Evolutionary conservation across 768 basidiomycete species (phyloP).

Genomic region (Lactarius sp.): DNA sequence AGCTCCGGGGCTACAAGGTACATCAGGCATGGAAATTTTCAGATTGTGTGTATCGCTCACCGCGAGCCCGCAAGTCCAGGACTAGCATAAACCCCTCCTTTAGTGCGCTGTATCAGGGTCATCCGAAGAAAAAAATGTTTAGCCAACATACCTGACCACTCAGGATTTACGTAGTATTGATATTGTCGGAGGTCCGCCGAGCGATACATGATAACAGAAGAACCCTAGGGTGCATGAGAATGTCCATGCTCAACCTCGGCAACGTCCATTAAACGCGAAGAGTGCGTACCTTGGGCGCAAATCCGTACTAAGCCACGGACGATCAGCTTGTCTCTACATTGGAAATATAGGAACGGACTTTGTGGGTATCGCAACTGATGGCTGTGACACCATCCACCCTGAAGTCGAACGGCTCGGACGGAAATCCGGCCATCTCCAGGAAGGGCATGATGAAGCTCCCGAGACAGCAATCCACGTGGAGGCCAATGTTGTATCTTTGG

Average conservation of each 20-base stretch:
- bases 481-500: conserved; percentile 63
- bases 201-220: conserved; percentile 94
- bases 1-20: conserved; percentile 68
- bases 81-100: conserved; percentile 86
- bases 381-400: conserved; percentile 85
- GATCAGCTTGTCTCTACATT: conserved; percentile 12
- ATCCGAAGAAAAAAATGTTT: conserved; percentile 6
- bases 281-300: conserved; percentile 73
- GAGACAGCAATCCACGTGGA: conserved; percentile 94
- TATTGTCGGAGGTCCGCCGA: conserved; percentile 65
- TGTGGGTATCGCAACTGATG: conserved; percentile 95
- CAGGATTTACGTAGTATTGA: conserved; percentile 83
- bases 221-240: conserved; percentile 47
- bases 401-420: conserved; percentile 83
- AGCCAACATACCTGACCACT: conserved; percentile 60
- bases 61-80: conserved; percentile 87
- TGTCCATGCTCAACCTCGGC: background rate
- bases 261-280: background rate
- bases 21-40: background rate
- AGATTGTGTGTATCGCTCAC: conserved; percentile 38
- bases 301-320: conserved; percentile 63
- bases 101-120: conserved; percentile 25
- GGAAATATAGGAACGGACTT: conserved; percentile 40
- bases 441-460: conserved; percentile 94
- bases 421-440: conserved; percentile 71